These are phyloP conservation scores for Paraconiothyrium sp. DNA, from an alignment of 2,329 filamentous ascomycete genomes.

Conservation along the genomic window DNA sequence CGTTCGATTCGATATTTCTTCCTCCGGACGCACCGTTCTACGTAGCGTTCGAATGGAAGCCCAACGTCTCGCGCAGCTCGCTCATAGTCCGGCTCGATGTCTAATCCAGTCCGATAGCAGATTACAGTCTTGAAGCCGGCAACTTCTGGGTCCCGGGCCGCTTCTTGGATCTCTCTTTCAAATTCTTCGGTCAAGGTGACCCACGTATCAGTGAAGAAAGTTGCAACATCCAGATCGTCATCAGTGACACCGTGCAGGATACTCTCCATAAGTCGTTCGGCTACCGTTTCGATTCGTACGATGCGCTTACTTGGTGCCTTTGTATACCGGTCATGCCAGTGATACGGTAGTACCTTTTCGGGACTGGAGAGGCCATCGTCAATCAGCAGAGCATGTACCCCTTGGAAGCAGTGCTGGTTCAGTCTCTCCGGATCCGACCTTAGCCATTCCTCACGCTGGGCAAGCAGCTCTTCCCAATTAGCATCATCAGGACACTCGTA, in stretches of 20 bases:
- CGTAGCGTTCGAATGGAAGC: constrained; percentile 53
- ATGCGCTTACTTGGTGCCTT: constrained; percentile 74
- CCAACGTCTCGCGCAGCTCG: constrained; percentile 47
- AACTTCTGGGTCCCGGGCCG: constrained; percentile 72
- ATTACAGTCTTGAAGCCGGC: constrained; percentile 85
- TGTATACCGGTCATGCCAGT: constrained; percentile 69
- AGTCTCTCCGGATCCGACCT: constrained; percentile 62
- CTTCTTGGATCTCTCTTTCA: constrained; percentile 61
- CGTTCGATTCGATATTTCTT: constrained; percentile 65
- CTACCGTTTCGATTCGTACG: constrained; percentile 78
- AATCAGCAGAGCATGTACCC: constrained; percentile 78
- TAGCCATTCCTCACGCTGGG: constrained; percentile 59
- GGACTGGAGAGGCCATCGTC: constrained; percentile 75
- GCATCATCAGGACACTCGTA: constrained; percentile 66
- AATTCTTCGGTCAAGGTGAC: constrained; percentile 61
- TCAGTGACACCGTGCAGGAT: constrained; percentile 52
- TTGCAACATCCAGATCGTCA: constrained; percentile 43
- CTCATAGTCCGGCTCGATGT: constrained; percentile 58
- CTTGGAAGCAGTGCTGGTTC: constrained; percentile 71
- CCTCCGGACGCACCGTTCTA: constrained; percentile 51
- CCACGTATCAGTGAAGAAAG: constrained; percentile 51
- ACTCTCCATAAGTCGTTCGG: constrained; percentile 68
- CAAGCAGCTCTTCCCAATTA: constrained; percentile 68
- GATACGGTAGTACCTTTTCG: constrained; percentile 65
- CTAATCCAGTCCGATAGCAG: constrained; percentile 80